Percentiles rank a stretch among this genome's conserved stretches.
These are phyloP conservation scores for Didymella keratinophila DNA, from an alignment of 2,329 filamentous ascomycete species.

Conservation along the genomic window DNA sequence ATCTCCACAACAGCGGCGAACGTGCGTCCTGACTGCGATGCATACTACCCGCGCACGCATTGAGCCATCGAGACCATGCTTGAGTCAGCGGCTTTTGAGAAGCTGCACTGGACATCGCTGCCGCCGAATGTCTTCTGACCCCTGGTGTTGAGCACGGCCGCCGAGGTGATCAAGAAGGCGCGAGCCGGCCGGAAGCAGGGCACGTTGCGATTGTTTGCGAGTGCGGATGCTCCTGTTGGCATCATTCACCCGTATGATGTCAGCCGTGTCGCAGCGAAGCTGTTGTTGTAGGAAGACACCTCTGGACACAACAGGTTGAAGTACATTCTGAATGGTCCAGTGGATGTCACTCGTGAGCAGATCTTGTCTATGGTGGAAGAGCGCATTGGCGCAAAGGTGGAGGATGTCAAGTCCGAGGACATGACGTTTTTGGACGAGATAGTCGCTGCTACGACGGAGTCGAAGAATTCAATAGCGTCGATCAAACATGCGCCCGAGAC, in stretches of 20 bases:
- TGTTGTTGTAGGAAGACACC: slow-evolving; percentile 8
- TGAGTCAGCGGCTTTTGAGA: neutral
- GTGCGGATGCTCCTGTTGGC: slow-evolving; percentile 11
- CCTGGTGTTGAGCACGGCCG: neutral
- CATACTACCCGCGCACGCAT: neutral
- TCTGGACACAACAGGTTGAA: neutral
- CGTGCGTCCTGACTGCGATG: neutral
- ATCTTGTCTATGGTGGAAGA: neutral
- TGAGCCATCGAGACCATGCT: neutral
- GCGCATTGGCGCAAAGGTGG: neutral
- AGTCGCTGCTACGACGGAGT: neutral
- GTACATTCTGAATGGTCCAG: neutral
- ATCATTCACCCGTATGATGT: slow-evolving; percentile 29
- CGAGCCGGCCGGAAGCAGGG: neutral
- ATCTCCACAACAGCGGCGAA: neutral
- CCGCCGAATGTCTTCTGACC: neutral
- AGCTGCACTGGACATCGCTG: neutral
- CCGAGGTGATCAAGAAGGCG: neutral
- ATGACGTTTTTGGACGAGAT: neutral
- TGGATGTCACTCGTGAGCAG: neutral
- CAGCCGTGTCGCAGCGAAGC: slow-evolving; percentile 23
- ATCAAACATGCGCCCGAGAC: neutral
- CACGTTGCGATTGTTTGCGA: neutral
- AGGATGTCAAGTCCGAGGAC: neutral
- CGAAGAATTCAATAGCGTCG: neutral